Conservation (phyloP, 495 filamentous ascomycete species). For the Halenospora varia region DNA sequence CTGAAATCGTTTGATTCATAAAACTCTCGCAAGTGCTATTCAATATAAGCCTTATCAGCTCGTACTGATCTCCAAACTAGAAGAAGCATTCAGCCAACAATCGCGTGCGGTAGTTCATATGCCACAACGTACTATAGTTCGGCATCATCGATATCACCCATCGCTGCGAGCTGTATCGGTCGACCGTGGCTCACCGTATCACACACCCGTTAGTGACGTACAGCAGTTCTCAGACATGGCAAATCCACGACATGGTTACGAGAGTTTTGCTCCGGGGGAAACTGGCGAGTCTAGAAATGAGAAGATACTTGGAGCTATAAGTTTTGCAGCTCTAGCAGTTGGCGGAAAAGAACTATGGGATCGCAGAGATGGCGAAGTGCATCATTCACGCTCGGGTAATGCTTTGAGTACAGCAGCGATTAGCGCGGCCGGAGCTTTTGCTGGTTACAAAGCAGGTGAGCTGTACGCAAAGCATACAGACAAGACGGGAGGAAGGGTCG, state of each 20-base stretch:
- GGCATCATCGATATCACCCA: slow-evolving; percentile 26
- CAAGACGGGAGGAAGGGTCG: slow-evolving; percentile 32
- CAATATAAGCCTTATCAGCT: too few relatives aligned
- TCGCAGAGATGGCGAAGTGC: slow-evolving; percentile 45
- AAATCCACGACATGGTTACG: slow-evolving; percentile 33
- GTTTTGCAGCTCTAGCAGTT: slow-evolving; percentile 46
- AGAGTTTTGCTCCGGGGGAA: slow-evolving; percentile 41
- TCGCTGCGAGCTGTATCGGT: slow-evolving; percentile 44
- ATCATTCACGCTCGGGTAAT: slow-evolving; percentile 42
- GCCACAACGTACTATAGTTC: slow-evolving; percentile 21
- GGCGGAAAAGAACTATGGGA: slow-evolving; percentile 55
- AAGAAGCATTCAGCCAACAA: slow-evolving; percentile 63
- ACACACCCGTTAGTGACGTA: too few relatives aligned
- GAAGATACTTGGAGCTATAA: slow-evolving; percentile 53
- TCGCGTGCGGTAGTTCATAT: slow-evolving; percentile 34
- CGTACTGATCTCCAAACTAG: slow-evolving; percentile 38
- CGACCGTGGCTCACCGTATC: slow-evolving; percentile 39
- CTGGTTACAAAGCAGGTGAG: slow-evolving; percentile 50
- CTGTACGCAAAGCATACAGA: slow-evolving; percentile 39
- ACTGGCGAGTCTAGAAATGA: slow-evolving; percentile 47
- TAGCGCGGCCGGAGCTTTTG: slow-evolving; percentile 51
- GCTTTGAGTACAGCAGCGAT: slow-evolving; percentile 46
- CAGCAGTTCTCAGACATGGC: slow-evolving; percentile 36
- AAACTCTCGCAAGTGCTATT: too few relatives aligned
- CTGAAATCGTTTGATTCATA: too few relatives aligned